Evolutionary conservation across 345 rosid species (phyloP).

Genomic region (Eucalyptus globulus): DNA sequence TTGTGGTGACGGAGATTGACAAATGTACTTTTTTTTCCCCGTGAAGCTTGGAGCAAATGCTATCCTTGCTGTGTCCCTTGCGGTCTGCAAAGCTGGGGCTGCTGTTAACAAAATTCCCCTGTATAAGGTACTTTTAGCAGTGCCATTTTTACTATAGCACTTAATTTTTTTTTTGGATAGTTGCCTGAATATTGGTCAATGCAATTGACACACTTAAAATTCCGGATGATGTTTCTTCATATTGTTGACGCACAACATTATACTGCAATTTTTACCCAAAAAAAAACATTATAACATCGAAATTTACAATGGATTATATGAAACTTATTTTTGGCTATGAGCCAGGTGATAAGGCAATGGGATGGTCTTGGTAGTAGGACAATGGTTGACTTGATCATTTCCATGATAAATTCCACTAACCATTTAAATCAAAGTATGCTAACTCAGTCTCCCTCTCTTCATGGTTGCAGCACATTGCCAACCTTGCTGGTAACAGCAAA

Average conservation of each 20-base stretch:
- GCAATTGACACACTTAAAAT: not conserved
- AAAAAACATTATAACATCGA: not conserved
- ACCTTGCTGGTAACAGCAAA: slow-evolving; percentile 83
- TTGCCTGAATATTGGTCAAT: not conserved
- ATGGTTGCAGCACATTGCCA: slow-evolving; percentile 75
- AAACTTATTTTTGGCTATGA: not conserved
- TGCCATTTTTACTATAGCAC: not conserved
- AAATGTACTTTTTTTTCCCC: not conserved
- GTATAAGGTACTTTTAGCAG: slow-evolving; percentile 40
- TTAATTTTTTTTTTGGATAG: not conserved
- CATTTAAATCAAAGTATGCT: not conserved
- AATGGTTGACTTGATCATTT: not conserved
- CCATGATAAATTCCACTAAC: not conserved
- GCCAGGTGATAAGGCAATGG: not conserved
- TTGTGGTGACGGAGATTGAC: not conserved
- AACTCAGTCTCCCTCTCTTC: not conserved
- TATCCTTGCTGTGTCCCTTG: slow-evolving; percentile 88
- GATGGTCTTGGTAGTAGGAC: not conserved
- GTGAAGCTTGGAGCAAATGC: slow-evolving; percentile 91
- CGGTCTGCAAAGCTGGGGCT: slow-evolving; percentile 91
- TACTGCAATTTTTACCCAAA: not conserved
- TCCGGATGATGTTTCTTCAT: not conserved
- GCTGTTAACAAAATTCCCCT: slow-evolving; percentile 53
- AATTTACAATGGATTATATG: not conserved
- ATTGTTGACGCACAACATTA: not conserved